A percentile compares a stretch with the other conserved stretches of the same genome.
Evolutionary conservation across 1,139 yeast species (phyloP).

Genomic region (Nakaseomyces bracarensis): DNA sequence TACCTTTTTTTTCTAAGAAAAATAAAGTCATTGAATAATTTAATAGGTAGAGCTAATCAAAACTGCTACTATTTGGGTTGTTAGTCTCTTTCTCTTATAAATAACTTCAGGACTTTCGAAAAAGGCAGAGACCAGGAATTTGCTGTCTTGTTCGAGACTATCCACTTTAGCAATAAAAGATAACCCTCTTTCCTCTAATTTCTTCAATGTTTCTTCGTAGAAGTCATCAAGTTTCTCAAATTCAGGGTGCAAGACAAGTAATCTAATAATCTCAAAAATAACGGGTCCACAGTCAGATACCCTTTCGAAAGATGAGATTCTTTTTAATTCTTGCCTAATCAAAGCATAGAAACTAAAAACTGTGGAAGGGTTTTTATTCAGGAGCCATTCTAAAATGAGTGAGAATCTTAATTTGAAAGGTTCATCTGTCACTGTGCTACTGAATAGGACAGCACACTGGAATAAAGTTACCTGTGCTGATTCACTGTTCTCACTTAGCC

Average conservation of each 20-base stretch:
- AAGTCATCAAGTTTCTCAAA: constrained; percentile 22
- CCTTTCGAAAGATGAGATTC: constrained; percentile 28
- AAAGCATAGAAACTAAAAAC: constrained; percentile 43
- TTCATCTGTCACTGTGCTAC: constrained; percentile 44
- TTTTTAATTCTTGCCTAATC: constrained; percentile 37
- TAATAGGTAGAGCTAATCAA: constrained; percentile 13
- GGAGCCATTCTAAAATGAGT: constrained; percentile 40
- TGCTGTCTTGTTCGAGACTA: constrained; percentile 14
- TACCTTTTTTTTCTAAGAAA: background rate
- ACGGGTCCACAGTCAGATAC: constrained; percentile 28
- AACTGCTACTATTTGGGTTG: constrained; percentile 19
- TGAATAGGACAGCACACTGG: constrained; percentile 48
- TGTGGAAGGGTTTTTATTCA: constrained; percentile 33
- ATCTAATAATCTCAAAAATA: constrained; percentile 31
- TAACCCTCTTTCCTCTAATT: constrained; percentile 28
- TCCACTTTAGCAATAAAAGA: constrained; percentile 29
- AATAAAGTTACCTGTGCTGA: constrained; percentile 42
- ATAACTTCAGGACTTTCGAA: constrained; percentile 15
- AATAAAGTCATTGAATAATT: background rate
- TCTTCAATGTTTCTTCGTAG: constrained; percentile 23
- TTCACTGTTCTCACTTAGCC: constrained; percentile 37
- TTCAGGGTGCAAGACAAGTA: constrained; percentile 30
- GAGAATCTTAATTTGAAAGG: constrained; percentile 47
- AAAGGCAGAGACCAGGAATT: constrained; percentile 12
- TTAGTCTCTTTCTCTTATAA: constrained; percentile 21